phyloP scores from a whole-genome alignment of 2,329 filamentous ascomycete genomes.

The Colletotrichum endophyticum region DNA sequence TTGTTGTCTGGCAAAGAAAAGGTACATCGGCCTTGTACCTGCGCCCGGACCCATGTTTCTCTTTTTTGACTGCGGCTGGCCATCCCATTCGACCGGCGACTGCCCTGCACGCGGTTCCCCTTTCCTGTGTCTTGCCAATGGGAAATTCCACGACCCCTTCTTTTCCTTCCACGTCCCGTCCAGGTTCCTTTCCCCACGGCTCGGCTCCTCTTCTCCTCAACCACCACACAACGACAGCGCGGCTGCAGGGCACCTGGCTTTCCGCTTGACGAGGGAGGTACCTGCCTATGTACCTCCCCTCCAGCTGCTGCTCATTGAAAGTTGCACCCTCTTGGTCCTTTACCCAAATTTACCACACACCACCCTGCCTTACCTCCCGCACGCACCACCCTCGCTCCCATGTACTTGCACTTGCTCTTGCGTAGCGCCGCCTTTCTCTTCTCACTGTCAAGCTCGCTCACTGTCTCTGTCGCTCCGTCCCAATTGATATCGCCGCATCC shows the following conservation, averaged over 20 bases:
- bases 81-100: not conserved
- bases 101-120: not conserved
- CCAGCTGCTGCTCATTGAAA: not conserved
- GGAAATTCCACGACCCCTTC: constrained; percentile 20
- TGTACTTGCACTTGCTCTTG: not conserved
- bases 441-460: not conserved
- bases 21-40: not conserved
- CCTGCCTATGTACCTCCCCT: not conserved
- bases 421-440: not conserved
- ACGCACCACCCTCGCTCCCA: not conserved
- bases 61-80: not conserved
- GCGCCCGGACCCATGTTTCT: constrained; percentile 11
- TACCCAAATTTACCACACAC: not conserved
- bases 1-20: not conserved
- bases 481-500: constrained; percentile 14
- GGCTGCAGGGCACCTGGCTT: not conserved
- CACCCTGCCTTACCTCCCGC: not conserved
- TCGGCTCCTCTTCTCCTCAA: constrained; percentile 12
- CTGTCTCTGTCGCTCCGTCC: not conserved
- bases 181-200: constrained; percentile 13
- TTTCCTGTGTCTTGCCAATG: constrained; percentile 5
- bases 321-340: not conserved
- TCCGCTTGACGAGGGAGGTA: not conserved
- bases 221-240: not conserved
- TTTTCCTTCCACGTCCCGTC: not conserved